Conservation (phyloP, 441 rosid genomes). For the Eutrema salsugineum region DNA sequence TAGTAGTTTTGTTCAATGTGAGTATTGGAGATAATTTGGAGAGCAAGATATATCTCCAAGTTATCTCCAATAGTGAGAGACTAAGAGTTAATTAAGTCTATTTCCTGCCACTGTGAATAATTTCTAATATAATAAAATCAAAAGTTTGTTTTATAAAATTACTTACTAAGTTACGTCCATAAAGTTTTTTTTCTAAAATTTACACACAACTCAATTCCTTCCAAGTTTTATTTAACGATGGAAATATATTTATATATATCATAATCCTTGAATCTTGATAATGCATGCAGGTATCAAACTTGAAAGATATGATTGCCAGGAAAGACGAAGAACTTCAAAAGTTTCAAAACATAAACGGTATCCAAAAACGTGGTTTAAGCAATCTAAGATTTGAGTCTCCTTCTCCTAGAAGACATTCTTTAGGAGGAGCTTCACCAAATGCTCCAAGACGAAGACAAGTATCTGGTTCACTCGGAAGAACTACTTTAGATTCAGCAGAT, state of each 20-base stretch:
- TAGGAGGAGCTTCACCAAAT: slow-evolving; percentile 35
- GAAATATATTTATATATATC: background rate
- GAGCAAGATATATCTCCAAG: too few relatives aligned
- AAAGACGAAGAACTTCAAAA: slow-evolving; percentile 71
- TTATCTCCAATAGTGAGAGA: too few relatives aligned
- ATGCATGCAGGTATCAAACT: slow-evolving; percentile 53
- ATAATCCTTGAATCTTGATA: background rate
- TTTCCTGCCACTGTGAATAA: too few relatives aligned
- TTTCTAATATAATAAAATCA: too few relatives aligned
- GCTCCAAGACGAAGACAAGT: slow-evolving; percentile 23
- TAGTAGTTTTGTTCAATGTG: too few relatives aligned
- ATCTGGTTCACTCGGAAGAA: slow-evolving; percentile 27
- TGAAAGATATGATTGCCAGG: slow-evolving; percentile 56
- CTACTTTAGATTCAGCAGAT: slow-evolving; percentile 47
- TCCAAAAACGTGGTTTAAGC: slow-evolving; percentile 32
- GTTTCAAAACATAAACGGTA: slow-evolving; percentile 40
- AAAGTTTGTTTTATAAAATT: too few relatives aligned
- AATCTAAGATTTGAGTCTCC: slow-evolving; percentile 39
- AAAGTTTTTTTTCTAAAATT: too few relatives aligned
- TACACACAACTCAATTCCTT: too few relatives aligned
- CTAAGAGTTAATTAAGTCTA: too few relatives aligned
- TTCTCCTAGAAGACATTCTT: slow-evolving; percentile 47
- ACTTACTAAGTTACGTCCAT: too few relatives aligned
- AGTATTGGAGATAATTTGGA: too few relatives aligned
- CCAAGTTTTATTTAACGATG: too few relatives aligned